Base-by-base conservation (phyloP, 2,329 filamentous ascomycete species). In the Chaetothyriales sp. region DNA sequence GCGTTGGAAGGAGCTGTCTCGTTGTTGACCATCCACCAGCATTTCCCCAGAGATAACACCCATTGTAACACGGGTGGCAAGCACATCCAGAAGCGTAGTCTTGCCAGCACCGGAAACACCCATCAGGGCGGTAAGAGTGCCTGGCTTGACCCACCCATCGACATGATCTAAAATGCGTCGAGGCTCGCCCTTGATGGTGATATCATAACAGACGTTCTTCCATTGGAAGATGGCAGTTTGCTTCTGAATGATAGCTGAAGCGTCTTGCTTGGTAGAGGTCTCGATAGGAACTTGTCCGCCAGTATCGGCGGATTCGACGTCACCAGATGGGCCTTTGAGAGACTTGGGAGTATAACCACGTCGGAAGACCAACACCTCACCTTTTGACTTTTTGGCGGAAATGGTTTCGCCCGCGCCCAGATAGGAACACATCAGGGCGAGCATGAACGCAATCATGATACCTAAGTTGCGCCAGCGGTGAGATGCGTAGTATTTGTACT, bases 101-200 rank as follows among this genome's bases (percentile, higher is more conserved):
- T 95, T 95, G 53, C 89, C 89, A n/a, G 89, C 89, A 59, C 89
- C 89, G 29, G 85, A 89, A 6, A 89, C 86, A 70, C 88, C 77
- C 89, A 95, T 95, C 2, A 94, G 74, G 43, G 87, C 89, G 10
- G 89, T 95, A 50, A 94, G 67, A 15, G 87, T 94, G 54, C 89
- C 89, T 2, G 89, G 89, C 68, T 94, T 92, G 54, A 95, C 88
- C 86, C 87, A 95, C 37, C 89, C 89, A 63, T 94, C 85, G 10
- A 95, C 86, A 56, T 92, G 74, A 61, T 95, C 83, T 54, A 95
- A 72, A 61, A 95, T 85, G 44, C 83, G 80, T 15, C 88, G 78
- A 1, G 75, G 70, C 61, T 90, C 80, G 13, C 74, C 74, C 72
- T 94, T 94, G 69, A 94, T 89, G 61, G 80, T 80, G 65, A 88